A percentile compares a stretch with the other conserved stretches of the same genome.
phyloP scores from a whole-genome alignment of 148 eudicot species.

The Salicornia ramosissima region DNA sequence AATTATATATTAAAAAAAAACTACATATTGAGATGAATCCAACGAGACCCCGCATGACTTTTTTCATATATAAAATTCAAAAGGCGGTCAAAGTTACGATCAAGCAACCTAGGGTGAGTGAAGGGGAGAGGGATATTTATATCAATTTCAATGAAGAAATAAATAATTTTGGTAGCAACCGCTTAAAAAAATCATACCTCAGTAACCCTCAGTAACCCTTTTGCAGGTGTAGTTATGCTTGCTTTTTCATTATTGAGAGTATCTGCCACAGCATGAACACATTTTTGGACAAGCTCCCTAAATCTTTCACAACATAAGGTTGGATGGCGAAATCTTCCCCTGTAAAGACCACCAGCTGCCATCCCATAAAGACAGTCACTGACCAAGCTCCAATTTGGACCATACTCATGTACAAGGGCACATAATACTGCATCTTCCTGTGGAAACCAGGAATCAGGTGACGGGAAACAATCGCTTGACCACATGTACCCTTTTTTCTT shows the following conservation, averaged over 20 bases:
- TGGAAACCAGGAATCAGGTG: constrained; percentile 82
- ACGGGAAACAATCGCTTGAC: constrained; percentile 68
- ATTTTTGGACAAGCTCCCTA: constrained; percentile 82
- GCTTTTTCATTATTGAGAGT: constrained; percentile 57
- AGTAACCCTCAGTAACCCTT: constrained; percentile 73
- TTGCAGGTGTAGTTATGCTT: constrained; percentile 47
- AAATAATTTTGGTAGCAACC: background rate
- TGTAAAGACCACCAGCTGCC: constrained; percentile 77
- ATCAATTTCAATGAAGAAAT: background rate
- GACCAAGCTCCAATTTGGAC: constrained; percentile 84
- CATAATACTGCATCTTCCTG: constrained; percentile 86
- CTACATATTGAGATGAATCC: no score
- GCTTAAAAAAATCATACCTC: constrained; percentile 51
- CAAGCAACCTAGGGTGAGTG: background rate
- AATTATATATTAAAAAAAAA: no score
- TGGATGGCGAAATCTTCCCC: constrained; percentile 89
- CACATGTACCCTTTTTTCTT: constrained; percentile 71
- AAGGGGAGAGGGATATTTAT: background rate
- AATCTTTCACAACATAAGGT: constrained; percentile 87
- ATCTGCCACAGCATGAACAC: constrained; percentile 57
- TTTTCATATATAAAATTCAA: no score
- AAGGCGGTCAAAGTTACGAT: no score
- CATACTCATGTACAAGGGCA: constrained; percentile 91
- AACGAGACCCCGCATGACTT: no score
- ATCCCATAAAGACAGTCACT: constrained; percentile 81